Conservation (phyloP, 257 asterid species). For the Solanum arcanum region DNA sequence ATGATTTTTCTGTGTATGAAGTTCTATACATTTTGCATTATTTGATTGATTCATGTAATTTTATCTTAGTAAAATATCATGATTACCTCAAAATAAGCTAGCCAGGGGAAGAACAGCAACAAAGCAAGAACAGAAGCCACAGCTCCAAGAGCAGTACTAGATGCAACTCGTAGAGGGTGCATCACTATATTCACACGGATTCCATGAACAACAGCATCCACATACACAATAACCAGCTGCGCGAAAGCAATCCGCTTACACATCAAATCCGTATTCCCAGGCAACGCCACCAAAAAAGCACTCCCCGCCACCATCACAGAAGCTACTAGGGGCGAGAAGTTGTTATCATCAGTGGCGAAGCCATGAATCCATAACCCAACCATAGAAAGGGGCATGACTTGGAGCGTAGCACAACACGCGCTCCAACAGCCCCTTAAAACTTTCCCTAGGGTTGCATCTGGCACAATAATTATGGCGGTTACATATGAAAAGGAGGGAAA, state of each 20-base stretch:
- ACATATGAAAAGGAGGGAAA: slow-evolving; percentile 47
- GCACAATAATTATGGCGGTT: slow-evolving; percentile 28
- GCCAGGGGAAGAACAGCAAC: slow-evolving; percentile 37
- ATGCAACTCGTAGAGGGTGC: slow-evolving; percentile 44
- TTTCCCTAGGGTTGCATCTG: slow-evolving; percentile 44
- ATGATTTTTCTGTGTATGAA: no score
- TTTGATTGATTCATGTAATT: neutral
- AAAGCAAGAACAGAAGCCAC: slow-evolving; percentile 40
- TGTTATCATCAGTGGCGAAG: neutral
- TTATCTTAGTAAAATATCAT: neutral
- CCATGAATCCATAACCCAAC: slow-evolving; percentile 7
- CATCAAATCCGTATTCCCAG: slow-evolving; percentile 24
- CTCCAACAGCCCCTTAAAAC: slow-evolving; percentile 42
- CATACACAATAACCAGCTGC: slow-evolving; percentile 46
- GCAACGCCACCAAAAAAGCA: slow-evolving; percentile 41
- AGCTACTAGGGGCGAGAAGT: slow-evolving; percentile 13
- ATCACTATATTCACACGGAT: neutral
- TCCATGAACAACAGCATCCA: slow-evolving; percentile 15
- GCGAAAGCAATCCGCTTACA: slow-evolving; percentile 53
- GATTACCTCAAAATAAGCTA: slow-evolving; percentile 33
- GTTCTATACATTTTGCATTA: neutral
- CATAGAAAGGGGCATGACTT: slow-evolving; percentile 38
- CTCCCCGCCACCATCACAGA: slow-evolving; percentile 19
- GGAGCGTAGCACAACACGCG: slow-evolving; percentile 38
- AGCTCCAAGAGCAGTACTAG: slow-evolving; percentile 42